Percentiles rank a stretch among this genome's conserved stretches.
Evolutionary conservation across 805 yeast genomes (phyloP).

Genomic region (Zygosaccharomyces pseudorouxii): DNA sequence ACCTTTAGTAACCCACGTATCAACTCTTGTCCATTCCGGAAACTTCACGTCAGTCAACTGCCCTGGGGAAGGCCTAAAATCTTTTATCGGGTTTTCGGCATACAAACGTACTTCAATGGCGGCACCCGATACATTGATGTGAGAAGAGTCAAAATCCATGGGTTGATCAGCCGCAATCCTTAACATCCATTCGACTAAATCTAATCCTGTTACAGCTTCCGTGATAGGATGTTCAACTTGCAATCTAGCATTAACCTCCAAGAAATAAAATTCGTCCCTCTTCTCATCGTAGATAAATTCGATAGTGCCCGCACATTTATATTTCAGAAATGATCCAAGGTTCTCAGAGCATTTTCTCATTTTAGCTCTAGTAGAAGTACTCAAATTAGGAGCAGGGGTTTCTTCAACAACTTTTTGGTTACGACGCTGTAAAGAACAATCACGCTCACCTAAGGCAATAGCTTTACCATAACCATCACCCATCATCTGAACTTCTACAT

Average conservation of each 20-base stretch:
- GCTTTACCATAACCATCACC: slow-evolving; percentile 96
- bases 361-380: slow-evolving; percentile 65
- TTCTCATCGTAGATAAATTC: slow-evolving; percentile 87
- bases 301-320: slow-evolving; percentile 96
- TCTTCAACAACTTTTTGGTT: slow-evolving; percentile 96
- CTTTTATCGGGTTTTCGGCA: slow-evolving; percentile 96
- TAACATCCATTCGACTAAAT: slow-evolving; percentile 96
- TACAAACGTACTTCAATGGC: slow-evolving; percentile 95
- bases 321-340: slow-evolving; percentile 74
- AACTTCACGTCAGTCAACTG: slow-evolving; percentile 78
- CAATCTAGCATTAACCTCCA: slow-evolving; percentile 93
- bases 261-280: slow-evolving; percentile 85
- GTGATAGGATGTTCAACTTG: slow-evolving; percentile 99
- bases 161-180: slow-evolving; percentile 84
- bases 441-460: slow-evolving; percentile 93
- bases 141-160: slow-evolving; percentile 61
- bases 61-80: slow-evolving; percentile 95
- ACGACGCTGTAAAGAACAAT: slow-evolving; percentile 95
- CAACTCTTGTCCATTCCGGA: slow-evolving; percentile 90
- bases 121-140: slow-evolving; percentile 68
- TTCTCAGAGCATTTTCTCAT: slow-evolving; percentile 84
- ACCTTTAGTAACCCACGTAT: slow-evolving; percentile 90
- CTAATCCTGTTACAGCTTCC: slow-evolving; percentile 90
- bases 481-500: slow-evolving; percentile 92
- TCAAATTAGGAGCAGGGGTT: slow-evolving; percentile 94